These are phyloP conservation scores for Fusarium succisae DNA, from an alignment of 2,329 filamentous ascomycete species.

Conservation along the genomic window DNA sequence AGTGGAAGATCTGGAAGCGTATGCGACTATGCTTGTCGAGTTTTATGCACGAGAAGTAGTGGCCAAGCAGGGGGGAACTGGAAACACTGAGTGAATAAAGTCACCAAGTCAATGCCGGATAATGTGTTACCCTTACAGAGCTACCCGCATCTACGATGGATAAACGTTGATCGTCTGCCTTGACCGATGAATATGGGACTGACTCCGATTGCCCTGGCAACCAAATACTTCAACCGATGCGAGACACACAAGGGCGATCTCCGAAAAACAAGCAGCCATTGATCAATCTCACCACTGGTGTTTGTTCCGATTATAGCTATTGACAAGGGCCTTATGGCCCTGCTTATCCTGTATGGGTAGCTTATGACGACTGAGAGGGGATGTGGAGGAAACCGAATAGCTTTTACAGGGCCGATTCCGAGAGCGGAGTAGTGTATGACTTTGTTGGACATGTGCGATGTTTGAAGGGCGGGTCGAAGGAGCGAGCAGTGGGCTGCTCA, in stretches of 20 bases:
- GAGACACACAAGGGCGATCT: constrained; percentile 11
- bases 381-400: background rate
- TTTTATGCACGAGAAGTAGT: constrained; percentile 95
- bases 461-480: constrained; percentile 25
- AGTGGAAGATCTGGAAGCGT: constrained; percentile 94
- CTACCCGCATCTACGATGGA: constrained; percentile 1
- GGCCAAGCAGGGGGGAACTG: constrained; percentile 35
- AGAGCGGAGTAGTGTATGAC: constrained; percentile 19
- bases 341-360: background rate
- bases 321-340: background rate
- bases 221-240: background rate
- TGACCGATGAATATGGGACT: background rate
- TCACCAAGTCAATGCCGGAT: background rate
- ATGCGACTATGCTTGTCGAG: constrained; percentile 97
- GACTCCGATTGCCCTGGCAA: background rate
- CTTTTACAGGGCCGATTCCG: background rate
- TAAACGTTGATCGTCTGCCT: background rate
- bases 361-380: background rate
- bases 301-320: background rate
- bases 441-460: constrained; percentile 29
- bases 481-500: constrained; percentile 39
- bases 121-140: background rate
- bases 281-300: background rate
- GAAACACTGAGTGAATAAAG: constrained; percentile 30
- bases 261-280: background rate